Percentiles rank a stretch among this genome's conserved stretches.
These are phyloP conservation scores for Aureobasidium sp. DNA, from an alignment of 2,329 filamentous ascomycete genomes.

Conservation along the genomic window DNA sequence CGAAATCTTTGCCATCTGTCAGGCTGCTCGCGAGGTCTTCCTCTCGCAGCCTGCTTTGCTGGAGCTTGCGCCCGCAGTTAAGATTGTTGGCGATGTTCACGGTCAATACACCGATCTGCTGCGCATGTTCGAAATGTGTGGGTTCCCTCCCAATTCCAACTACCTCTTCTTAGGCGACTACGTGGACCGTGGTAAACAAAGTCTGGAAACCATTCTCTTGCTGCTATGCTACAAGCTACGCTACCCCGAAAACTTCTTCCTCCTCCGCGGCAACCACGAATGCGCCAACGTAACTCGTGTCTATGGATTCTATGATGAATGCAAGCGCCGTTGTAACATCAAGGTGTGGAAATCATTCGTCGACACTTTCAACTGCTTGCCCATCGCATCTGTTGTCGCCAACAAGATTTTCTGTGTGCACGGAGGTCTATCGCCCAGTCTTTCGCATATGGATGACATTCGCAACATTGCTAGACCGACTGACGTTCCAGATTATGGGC, in stretches of 20 bases:
- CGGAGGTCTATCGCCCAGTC: slow-evolving; percentile 81
- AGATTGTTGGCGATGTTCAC: slow-evolving; percentile 95
- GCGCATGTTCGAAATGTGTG: slow-evolving; percentile 97
- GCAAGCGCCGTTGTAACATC: slow-evolving; percentile 90
- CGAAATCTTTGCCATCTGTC: slow-evolving; percentile 90
- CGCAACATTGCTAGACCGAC: slow-evolving; percentile 91
- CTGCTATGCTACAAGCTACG: slow-evolving; percentile 96
- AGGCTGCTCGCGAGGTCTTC: slow-evolving; percentile 79
- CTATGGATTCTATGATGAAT: slow-evolving; percentile 97
- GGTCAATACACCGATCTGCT: slow-evolving; percentile 95
- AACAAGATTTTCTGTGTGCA: slow-evolving; percentile 98
- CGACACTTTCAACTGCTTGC: slow-evolving; percentile 91
- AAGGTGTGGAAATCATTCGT: slow-evolving; percentile 98
- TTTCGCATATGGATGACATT: slow-evolving; percentile 98
- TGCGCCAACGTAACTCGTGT: slow-evolving; percentile 93
- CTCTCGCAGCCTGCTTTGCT: slow-evolving; percentile 85
- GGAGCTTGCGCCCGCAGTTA: slow-evolving; percentile 89
- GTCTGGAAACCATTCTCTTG: slow-evolving; percentile 85
- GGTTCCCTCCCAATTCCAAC: slow-evolving; percentile 85
- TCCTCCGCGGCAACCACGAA: slow-evolving; percentile 90
- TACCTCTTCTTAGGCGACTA: slow-evolving; percentile 95
- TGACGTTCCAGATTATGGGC: slow-evolving; percentile 91
- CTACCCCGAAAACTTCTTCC: slow-evolving; percentile 94
- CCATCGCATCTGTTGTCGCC: slow-evolving; percentile 92
- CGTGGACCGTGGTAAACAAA: slow-evolving; percentile 93